Evolutionary conservation across 371 early-diverging fungal species (phyloP).

Genomic region (Aphelidium insulamus): DNA sequence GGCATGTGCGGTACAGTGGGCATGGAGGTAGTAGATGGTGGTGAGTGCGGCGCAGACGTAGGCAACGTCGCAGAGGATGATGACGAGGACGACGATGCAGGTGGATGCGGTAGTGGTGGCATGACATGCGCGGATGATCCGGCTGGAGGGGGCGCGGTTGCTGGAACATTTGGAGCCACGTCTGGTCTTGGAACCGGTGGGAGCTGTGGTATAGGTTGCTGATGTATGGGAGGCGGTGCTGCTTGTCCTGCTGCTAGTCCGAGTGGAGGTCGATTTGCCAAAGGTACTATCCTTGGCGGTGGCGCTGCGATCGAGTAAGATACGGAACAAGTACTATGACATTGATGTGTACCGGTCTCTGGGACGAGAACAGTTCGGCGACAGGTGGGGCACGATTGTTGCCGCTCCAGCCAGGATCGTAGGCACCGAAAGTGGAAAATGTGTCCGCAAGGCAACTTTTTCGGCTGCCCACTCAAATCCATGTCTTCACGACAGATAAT

Average conservation of each 20-base stretch:
- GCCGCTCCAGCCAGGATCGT: conserved; percentile 93
- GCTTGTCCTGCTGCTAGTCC: not conserved
- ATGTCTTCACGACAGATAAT: conserved; percentile 95
- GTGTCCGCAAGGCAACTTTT: conserved; percentile 90
- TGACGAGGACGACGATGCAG: no score
- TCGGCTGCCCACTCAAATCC: conserved; percentile 48
- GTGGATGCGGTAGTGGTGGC: no score
- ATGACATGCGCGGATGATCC: no score
- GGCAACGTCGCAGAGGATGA: no score
- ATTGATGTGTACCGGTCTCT: not conserved
- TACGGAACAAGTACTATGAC: not conserved
- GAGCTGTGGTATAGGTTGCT: no score
- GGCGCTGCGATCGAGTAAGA: conserved; percentile 2
- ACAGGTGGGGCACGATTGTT: conserved; percentile 97
- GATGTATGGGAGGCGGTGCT: not conserved
- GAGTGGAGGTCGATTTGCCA: not conserved
- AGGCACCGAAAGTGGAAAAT: conserved; percentile 94
- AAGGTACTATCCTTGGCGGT: not conserved
- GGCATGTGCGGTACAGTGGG: conserved; percentile 6
- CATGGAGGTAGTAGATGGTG: no score
- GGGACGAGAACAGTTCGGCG: conserved; percentile 13
- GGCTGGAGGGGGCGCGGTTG: no score
- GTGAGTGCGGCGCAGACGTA: no score
- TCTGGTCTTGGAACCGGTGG: no score
- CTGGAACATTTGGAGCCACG: no score